Evolutionary conservation across 306 rosid genomes (phyloP).

Genomic region (Medicago lupulina): DNA sequence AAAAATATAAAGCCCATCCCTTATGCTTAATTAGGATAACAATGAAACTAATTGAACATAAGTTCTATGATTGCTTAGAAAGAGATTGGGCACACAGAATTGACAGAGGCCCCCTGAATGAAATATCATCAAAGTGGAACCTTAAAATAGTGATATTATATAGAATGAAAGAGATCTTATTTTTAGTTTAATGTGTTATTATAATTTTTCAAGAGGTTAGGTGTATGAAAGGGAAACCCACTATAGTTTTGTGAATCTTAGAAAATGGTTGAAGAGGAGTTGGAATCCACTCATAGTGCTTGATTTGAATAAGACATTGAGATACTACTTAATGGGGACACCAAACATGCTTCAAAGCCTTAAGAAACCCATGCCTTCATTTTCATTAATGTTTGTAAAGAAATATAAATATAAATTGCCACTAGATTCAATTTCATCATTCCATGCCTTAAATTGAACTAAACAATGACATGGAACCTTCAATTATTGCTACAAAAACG

Average conservation of each 20-base stretch:
- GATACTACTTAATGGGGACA: conserved; percentile 55
- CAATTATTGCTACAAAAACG: conserved; percentile 59
- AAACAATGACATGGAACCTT: conserved; percentile 41
- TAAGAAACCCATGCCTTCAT: conserved; percentile 44
- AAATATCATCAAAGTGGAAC: conserved; percentile 52
- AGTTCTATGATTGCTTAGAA: conserved; percentile 37
- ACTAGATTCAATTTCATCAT: conserved; percentile 61
- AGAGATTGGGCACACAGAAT: conserved; percentile 64
- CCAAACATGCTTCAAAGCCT: conserved; percentile 56
- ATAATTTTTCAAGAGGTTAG: conserved; percentile 71
- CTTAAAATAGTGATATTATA: conserved; percentile 45
- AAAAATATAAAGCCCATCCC: conserved; percentile 26
- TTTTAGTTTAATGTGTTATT: conserved; percentile 55
- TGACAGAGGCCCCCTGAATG: conserved; percentile 60
- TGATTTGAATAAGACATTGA: conserved; percentile 62
- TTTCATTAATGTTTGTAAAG: conserved; percentile 76
- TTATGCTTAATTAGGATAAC: conserved; percentile 26
- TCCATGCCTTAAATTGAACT: conserved; percentile 52
- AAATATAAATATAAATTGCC: conserved; percentile 40
- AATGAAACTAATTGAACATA: conserved; percentile 11
- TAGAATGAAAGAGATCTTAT: conserved; percentile 39
- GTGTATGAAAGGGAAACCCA: conserved; percentile 93
- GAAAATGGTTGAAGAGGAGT: conserved; percentile 82
- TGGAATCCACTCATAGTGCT: conserved; percentile 93
- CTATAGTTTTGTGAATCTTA: conserved; percentile 55